Conservation (phyloP, 140 eudicot species). For the Anethum foeniculum region DNA sequence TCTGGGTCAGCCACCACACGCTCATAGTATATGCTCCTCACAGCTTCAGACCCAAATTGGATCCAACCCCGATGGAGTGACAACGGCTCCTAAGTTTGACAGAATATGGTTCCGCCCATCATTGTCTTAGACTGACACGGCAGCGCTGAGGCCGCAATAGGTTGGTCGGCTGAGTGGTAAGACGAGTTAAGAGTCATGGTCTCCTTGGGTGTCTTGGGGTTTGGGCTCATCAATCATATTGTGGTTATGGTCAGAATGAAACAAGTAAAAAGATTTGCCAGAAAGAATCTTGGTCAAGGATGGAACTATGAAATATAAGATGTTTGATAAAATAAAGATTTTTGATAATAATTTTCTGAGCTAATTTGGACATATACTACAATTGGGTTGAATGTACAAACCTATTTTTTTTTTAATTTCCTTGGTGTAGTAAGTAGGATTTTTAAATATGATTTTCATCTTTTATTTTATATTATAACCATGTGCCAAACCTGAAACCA, state of each 20-base stretch:
- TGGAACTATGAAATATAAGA: neutral
- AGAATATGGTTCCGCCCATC: slow-evolving; percentile 81
- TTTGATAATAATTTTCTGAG: neutral
- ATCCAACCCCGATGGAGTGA: slow-evolving; percentile 32
- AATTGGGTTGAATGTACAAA: neutral
- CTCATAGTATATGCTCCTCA: slow-evolving; percentile 63
- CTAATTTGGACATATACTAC: neutral
- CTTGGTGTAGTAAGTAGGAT: neutral
- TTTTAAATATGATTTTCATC: neutral
- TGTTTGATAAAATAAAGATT: neutral
- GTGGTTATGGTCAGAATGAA: slow-evolving; percentile 33
- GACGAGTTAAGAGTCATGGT: slow-evolving; percentile 18
- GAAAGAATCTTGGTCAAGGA: slow-evolving; percentile 64
- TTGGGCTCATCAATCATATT: slow-evolving; percentile 36
- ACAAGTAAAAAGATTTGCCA: slow-evolving; percentile 71
- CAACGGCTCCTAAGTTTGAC: slow-evolving; percentile 79
- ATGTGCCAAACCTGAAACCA: neutral
- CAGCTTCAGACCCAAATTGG: slow-evolving; percentile 27
- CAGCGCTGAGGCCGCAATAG: slow-evolving; percentile 23
- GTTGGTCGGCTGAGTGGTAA: slow-evolving; percentile 16
- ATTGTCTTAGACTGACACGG: slow-evolving; percentile 64
- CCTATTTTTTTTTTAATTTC: neutral
- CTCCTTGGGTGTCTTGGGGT: slow-evolving; percentile 20
- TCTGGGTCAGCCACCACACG: slow-evolving; percentile 72
- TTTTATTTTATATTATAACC: neutral